Base-by-base conservation (phyloP, 1,139 yeast genomes). In the Zhuliangozyma blackwelliae region DNA sequence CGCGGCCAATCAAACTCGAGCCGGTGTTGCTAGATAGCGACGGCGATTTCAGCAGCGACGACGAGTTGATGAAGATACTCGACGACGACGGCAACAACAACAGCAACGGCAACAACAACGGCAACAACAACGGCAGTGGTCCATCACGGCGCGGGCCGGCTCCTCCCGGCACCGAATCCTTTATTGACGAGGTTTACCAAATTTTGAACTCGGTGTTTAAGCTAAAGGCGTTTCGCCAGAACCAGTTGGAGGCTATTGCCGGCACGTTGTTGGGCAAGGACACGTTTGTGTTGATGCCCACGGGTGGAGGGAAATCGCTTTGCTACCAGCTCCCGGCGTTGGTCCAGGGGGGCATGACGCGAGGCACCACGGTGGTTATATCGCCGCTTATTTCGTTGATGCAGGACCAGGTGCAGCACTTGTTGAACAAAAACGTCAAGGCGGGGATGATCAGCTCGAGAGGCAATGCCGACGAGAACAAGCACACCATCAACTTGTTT, bases 281-380 rank as follows among this genome's bases (percentile, higher is more conserved):
- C 57, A 96, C 87, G 0, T 88, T 94, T 63, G 97, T 94, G 2
- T 68, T 94, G 47, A 92, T 94, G 97, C 99, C 99, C 0, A 94
- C 99, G 0, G 99, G 99, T 31, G 98, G 98, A 35, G 99, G 99
- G 35, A 94, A 94, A 57, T 90, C 97, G 0, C 65, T 94, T 30
- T 94, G 99, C 55, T 94, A 90, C 58, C 99, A 94, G 59, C 65
- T 94, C 13, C 98, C 99, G 0, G 97, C 98, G 0, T 65, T 92
- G 34, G 79, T 92, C 1, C 69, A 72, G 34, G 68, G 82, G 1
- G 97, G 96, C 1, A 68, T 61, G 26, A 84, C 95, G 0, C 65
- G 62, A 12, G 97, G 97, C 10, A 82, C 94, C 0, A 89, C 98
- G 0, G 77, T 94, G 29, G 99, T 94, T 6, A 79, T 94, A 5